A percentile compares a stretch with the other conserved stretches of the same genome.
These are phyloP conservation scores for Jackrogersella multiformis DNA, from an alignment of 495 filamentous ascomycete species.

Conservation along the genomic window DNA sequence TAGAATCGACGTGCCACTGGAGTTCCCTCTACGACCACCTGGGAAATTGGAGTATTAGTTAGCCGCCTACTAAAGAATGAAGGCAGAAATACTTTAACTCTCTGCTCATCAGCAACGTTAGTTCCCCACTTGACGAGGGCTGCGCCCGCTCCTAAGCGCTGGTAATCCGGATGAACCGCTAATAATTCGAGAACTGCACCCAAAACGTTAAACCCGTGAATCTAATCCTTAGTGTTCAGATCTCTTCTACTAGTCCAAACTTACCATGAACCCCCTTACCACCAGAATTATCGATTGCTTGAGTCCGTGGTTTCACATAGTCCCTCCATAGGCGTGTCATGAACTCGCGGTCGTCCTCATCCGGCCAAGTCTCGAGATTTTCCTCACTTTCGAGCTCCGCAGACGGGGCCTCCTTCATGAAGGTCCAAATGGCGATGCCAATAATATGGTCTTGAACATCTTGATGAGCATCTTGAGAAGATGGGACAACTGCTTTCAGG, in stretches of 20 bases:
- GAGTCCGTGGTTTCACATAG: conserved; percentile 36
- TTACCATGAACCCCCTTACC: conserved; percentile 34
- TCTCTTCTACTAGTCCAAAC: neutral
- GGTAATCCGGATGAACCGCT: conserved; percentile 59
- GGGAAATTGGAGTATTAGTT: neutral
- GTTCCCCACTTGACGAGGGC: conserved; percentile 63
- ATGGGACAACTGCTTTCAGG: conserved; percentile 25
- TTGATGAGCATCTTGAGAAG: neutral
- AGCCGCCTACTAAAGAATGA: neutral
- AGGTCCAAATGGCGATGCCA: conserved; percentile 42
- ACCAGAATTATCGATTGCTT: conserved; percentile 12
- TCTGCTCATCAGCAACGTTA: conserved; percentile 50
- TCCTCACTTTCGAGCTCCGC: conserved; percentile 30
- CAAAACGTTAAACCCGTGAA: too few relatives aligned
- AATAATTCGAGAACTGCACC: conserved; percentile 57
- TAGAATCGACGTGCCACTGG: conserved; percentile 36
- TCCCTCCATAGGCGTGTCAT: conserved; percentile 37
- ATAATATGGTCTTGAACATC: conserved; percentile 25
- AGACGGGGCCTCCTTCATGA: conserved; percentile 33
- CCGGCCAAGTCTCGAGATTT: conserved; percentile 35
- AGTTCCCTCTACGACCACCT: conserved; percentile 41
- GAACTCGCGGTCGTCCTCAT: conserved; percentile 34
- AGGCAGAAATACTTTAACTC: conserved; percentile 25
- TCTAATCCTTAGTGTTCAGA: neutral
- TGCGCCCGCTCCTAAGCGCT: conserved; percentile 59